phyloP scores from a whole-genome alignment of 371 early-diverging fungal species.

The Funneliformis caledonium region DNA sequence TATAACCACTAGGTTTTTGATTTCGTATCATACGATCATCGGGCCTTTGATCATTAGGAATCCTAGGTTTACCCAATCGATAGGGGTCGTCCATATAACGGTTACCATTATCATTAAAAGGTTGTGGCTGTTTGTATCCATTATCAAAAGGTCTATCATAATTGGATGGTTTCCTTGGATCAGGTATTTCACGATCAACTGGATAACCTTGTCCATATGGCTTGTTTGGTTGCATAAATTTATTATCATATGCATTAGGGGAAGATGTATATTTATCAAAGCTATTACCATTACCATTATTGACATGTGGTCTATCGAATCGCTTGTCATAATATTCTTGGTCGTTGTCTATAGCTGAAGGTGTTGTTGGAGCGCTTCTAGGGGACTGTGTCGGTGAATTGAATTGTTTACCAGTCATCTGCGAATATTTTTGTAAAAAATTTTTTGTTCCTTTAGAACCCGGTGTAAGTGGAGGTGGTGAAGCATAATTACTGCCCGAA shows the following conservation, averaged over 20 bases:
- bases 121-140: neutral
- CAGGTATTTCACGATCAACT: neutral
- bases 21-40: slow-evolving; percentile 1
- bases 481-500: neutral
- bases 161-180: neutral
- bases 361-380: neutral
- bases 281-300: neutral
- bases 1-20: neutral
- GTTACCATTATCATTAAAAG: neutral
- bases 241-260: neutral
- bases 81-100: slow-evolving; percentile 6
- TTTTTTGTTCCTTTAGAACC: neutral
- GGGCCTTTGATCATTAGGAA: neutral
- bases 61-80: neutral
- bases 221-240: neutral
- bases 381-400: neutral
- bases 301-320: neutral
- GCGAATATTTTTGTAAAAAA: slow-evolving; percentile 23
- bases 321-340: slow-evolving; percentile 24
- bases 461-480: neutral
- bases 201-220: neutral
- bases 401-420: slow-evolving; percentile 17
- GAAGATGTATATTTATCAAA: neutral
- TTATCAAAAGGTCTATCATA: neutral
- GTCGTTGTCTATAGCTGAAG: neutral